Conservation (phyloP, 1,284 basidiomycete genomes). For the Heterobasidion occidentale region DNA sequence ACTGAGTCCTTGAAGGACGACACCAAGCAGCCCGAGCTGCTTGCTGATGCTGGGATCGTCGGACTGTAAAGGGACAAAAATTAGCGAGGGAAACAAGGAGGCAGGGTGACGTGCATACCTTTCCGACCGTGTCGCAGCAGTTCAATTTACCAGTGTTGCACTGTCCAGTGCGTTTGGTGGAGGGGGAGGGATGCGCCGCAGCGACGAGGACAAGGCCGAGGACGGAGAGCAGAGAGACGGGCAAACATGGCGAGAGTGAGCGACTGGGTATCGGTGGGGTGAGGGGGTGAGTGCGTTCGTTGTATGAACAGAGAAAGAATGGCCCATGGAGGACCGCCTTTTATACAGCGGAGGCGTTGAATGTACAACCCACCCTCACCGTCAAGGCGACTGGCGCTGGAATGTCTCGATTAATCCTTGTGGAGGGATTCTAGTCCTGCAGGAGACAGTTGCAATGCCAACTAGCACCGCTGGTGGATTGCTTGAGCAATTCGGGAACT, state of each 20-base stretch:
- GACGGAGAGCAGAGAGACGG: neutral
- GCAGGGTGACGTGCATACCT: neutral
- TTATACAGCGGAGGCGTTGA: neutral
- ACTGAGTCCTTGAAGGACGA: constrained; percentile 13
- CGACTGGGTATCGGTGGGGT: neutral
- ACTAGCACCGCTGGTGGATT: too few relatives aligned
- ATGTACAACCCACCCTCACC: too few relatives aligned
- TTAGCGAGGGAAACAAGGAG: neutral
- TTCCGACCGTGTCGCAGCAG: constrained; percentile 18
- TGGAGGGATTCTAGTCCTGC: too few relatives aligned
- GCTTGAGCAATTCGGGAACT: too few relatives aligned
- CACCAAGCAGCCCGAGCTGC: constrained; percentile 12
- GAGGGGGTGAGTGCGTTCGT: neutral
- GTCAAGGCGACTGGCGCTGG: too few relatives aligned
- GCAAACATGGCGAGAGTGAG: neutral
- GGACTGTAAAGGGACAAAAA: neutral
- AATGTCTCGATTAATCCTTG: too few relatives aligned
- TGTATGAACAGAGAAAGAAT: neutral
- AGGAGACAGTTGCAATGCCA: too few relatives aligned
- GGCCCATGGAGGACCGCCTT: neutral
- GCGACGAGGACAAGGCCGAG: neutral
- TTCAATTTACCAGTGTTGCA: constrained; percentile 22
- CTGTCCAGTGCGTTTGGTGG: constrained; percentile 6
- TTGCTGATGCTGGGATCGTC: neutral
- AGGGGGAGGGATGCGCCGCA: neutral